Evolutionary conservation across 176 grass and related monocot species (phyloP), one percentile per base, ranked within the genome.

Genomic region (Bothriochloa decipiens): DNA sequence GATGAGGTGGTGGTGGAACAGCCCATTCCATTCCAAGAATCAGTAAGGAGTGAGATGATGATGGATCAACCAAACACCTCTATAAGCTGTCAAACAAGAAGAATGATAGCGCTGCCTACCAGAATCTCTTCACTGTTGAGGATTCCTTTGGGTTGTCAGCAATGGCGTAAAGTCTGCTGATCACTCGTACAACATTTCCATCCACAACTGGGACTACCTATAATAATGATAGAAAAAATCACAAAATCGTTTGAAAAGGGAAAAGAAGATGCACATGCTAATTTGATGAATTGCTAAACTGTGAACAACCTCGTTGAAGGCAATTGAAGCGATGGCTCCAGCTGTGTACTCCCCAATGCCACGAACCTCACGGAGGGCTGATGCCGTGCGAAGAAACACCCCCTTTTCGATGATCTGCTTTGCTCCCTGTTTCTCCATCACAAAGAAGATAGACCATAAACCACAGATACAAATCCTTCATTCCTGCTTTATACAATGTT

Each of bases 321-420:
- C 87, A 90, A 98, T 98, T 74, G 96, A 98, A 83, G 96, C 93
- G 39, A 98, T 95, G 11, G 93, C 96, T 46, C 96, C 96, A 14
- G 96, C 92, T 27, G 96, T 98, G 74, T 98, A 98, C 68, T 98
- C 84, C 74, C 96, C 96, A 40, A 98, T 98, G 47, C 96, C 96
- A 8, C 76, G 87, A 87, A 98, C 74, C 37, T 84, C 81, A 60
- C 77, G 89, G n/a, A 98, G 96, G 37, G 88, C 81, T 62, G 63
- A 82, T 13, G 89, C 85, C 57, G 91, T 95, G 76, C 58, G 42
- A 84, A 91, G 93, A 71, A 95, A 98, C 47, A 84, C 42, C 25
- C 91, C 89, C 52, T 85, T 83, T 80, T 89, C 63, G 0, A 84
- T 83, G 42, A 98, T 98, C 46, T 90, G 87, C 76, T 92, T 93